Evolutionary conservation across 2,329 filamentous ascomycete genomes (phyloP).

Genomic region (Parasarocladium wereldwijsianum): DNA sequence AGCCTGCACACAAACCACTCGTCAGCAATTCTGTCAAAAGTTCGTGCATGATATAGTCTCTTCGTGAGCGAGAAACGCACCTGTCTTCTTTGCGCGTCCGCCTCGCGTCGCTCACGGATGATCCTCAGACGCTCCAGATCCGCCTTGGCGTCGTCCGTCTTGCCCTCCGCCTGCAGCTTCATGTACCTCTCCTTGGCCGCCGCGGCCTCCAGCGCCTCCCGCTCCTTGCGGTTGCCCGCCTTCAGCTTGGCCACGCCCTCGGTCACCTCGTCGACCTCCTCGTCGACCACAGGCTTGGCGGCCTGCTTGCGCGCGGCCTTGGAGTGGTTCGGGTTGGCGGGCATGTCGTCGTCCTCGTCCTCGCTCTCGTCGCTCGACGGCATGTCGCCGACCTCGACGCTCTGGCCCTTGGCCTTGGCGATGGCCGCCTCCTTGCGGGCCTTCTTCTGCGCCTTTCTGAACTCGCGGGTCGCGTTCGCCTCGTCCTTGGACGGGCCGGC

Average conservation of each 20-base stretch:
- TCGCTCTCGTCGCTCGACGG: slow-evolving; percentile 53
- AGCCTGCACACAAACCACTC: slow-evolving; percentile 23
- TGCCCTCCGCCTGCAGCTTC: slow-evolving; percentile 84
- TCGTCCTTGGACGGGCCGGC: slow-evolving; percentile 27
- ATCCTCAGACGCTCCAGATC: slow-evolving; percentile 72
- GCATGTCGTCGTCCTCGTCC: slow-evolving; percentile 47
- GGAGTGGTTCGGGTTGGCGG: slow-evolving; percentile 84
- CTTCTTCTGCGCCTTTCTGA: slow-evolving; percentile 77
- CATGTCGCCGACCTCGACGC: slow-evolving; percentile 72
- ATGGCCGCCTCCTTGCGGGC: slow-evolving; percentile 83
- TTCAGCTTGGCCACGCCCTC: slow-evolving; percentile 40
- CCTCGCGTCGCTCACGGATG: slow-evolving; percentile 75
- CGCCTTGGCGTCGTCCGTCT: slow-evolving; percentile 88
- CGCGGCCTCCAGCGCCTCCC: slow-evolving; percentile 69
- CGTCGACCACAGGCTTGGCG: slow-evolving; percentile 9
- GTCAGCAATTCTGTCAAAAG: slow-evolving; percentile 10
- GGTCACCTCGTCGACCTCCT: slow-evolving; percentile 31
- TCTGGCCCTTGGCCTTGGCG: slow-evolving; percentile 54
- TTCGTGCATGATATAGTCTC: neutral
- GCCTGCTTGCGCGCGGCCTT: slow-evolving; percentile 53
- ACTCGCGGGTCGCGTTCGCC: slow-evolving; percentile 50
- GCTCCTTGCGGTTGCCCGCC: slow-evolving; percentile 28
- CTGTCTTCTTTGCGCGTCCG: slow-evolving; percentile 69
- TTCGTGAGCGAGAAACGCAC: slow-evolving; percentile 24
- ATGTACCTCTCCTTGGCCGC: slow-evolving; percentile 82